A percentile compares a stretch with the other conserved stretches of the same genome.
Conservation (phyloP, 371 early-diverging fungal species). For the Mortierella sp. region DNA sequence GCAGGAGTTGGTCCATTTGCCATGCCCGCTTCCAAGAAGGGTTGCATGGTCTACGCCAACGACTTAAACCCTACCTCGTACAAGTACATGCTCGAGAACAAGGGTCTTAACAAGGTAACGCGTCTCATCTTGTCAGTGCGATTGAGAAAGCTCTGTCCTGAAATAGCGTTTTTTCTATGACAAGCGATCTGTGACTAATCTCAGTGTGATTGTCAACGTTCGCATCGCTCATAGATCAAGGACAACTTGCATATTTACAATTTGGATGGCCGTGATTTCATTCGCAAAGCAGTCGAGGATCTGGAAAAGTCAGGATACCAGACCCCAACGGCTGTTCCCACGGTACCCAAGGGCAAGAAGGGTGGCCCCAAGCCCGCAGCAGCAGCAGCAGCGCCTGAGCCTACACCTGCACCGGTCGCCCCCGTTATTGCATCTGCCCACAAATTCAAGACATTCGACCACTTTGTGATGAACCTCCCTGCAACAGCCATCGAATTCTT, state of each 20-base stretch:
- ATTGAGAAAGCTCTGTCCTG: not conserved
- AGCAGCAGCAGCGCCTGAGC: conserved; percentile 22
- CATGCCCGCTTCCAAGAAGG: conserved; percentile 92
- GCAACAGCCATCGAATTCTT: conserved; percentile 97
- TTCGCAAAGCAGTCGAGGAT: conserved; percentile 77
- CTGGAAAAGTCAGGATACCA: conserved; percentile 55
- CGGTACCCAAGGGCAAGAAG: conserved; percentile 28
- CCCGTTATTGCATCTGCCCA: not conserved
- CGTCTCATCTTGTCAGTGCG: not conserved
- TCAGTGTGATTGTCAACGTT: not conserved
- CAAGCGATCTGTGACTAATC: not conserved
- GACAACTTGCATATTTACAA: conserved; percentile 84
- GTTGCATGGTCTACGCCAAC: conserved; percentile 95
- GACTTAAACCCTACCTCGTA: conserved; percentile 97
- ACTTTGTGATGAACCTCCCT: conserved; percentile 98
- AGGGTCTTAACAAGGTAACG: conserved; percentile 85
- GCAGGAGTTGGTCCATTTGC: conserved; percentile 99
- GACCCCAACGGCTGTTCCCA: conserved; percentile 25
- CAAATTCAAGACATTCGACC: conserved; percentile 85
- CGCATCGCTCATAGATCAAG: conserved; percentile 50
- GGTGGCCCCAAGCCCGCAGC: conserved; percentile 16
- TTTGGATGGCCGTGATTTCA: conserved; percentile 94
- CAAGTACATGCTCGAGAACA: conserved; percentile 86
- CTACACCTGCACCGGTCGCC: conserved; percentile 1
- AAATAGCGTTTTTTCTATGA: not conserved